Conservation (phyloP, 164 flowering plant genomes). For the Piper betle region DNA sequence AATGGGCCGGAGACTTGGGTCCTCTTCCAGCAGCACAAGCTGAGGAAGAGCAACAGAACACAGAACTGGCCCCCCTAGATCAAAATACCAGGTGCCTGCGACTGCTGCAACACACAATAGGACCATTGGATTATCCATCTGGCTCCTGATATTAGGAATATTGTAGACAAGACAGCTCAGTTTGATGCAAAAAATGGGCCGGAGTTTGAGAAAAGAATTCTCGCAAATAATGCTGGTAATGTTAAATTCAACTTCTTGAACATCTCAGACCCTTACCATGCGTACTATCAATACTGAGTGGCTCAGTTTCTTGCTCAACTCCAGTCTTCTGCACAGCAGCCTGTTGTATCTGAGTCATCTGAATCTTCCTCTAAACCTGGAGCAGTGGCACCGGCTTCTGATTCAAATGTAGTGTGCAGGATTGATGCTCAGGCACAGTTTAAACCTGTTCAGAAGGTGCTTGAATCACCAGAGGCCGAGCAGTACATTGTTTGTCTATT, state of each 20-base stretch:
- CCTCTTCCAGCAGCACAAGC: not conserved
- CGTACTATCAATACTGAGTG: constrained; percentile 77
- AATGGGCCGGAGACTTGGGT: constrained; percentile 58
- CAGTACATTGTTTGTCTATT: constrained; percentile 91
- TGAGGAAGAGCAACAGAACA: not conserved
- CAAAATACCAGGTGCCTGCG: constrained; percentile 15
- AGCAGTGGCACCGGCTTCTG: constrained; percentile 22
- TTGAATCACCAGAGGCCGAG: constrained; percentile 92
- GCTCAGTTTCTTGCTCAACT: constrained; percentile 69
- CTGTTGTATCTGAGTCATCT: constrained; percentile 16
- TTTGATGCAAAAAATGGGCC: constrained; percentile 93
- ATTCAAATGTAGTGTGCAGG: constrained; percentile 22
- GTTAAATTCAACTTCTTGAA: constrained; percentile 84
- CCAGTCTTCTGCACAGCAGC: constrained; percentile 32
- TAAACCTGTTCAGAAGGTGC: constrained; percentile 53
- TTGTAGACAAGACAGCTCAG: constrained; percentile 82
- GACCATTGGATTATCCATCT: constrained; percentile 96
- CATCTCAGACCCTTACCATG: constrained; percentile 85
- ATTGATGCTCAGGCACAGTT: constrained; percentile 54
- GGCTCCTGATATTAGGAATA: constrained; percentile 82
- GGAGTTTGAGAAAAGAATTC: constrained; percentile 86
- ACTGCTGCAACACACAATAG: constrained; percentile 76
- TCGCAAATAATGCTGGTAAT: constrained; percentile 72
- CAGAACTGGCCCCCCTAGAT: constrained; percentile 11
- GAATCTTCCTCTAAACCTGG: constrained; percentile 35